phyloP scores from a whole-genome alignment of 306 rosid species.

The Oemleria cerasiformis region DNA sequence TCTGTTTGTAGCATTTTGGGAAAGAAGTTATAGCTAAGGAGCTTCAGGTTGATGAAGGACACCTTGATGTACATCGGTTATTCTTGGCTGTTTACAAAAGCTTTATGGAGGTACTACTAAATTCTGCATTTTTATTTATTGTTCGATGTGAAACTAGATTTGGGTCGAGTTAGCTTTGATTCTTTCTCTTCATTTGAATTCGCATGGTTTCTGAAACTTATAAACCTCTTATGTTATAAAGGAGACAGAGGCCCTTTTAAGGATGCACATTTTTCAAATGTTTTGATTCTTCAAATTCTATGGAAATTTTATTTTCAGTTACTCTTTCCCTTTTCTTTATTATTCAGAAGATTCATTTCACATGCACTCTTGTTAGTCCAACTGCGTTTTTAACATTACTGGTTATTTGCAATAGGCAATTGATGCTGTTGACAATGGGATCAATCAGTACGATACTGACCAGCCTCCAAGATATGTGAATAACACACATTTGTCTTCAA shows the following conservation, averaged over 20 bases:
- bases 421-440: slow-evolving; percentile 96
- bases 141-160: background rate
- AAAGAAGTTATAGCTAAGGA: slow-evolving; percentile 92
- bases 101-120: slow-evolving; percentile 84
- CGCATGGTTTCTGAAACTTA: background rate
- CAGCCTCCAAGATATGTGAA: slow-evolving; percentile 92
- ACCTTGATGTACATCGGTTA: slow-evolving; percentile 64
- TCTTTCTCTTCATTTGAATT: background rate
- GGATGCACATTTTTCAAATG: background rate
- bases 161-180: background rate
- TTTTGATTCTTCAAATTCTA: background rate
- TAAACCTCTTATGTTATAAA: background rate
- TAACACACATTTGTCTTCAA: slow-evolving; percentile 88
- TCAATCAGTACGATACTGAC: slow-evolving; percentile 80
- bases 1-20: slow-evolving; percentile 71
- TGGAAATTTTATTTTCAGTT: background rate
- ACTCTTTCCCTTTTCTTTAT: background rate
- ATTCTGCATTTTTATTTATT: background rate
- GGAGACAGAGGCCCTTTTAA: background rate
- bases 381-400: background rate
- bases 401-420: slow-evolving; percentile 62
- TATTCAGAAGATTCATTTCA: background rate
- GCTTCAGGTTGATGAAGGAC: slow-evolving; percentile 74
- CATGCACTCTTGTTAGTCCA: background rate
- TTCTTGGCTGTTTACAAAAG: slow-evolving; percentile 86